Evolutionary conservation across 805 yeast species (phyloP).

Genomic region (Spathaspora arborariae): DNA sequence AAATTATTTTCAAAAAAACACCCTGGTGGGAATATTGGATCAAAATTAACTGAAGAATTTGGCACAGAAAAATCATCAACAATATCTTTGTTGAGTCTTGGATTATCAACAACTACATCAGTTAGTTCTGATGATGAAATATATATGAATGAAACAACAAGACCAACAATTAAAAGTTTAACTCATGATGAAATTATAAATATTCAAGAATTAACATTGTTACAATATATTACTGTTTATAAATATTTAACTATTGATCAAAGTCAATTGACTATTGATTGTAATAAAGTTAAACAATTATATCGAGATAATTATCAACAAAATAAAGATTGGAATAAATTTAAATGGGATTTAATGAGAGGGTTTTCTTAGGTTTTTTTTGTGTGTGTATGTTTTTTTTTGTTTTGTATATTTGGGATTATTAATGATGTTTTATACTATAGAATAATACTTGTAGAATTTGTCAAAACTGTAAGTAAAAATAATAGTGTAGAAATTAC

Average conservation of each 20-base stretch:
- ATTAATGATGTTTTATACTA: background rate
- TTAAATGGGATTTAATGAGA: conserved; percentile 11
- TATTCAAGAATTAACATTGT: conserved; percentile 28
- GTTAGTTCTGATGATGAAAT: conserved; percentile 22
- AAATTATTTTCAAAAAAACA: conserved; percentile 65
- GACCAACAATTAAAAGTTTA: background rate
- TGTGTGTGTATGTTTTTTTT: background rate
- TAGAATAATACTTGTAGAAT: background rate
- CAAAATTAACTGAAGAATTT: conserved; percentile 20
- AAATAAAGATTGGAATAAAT: conserved; percentile 9
- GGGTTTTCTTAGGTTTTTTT: conserved; percentile 1
- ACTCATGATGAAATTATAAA: conserved; percentile 4
- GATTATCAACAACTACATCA: conserved; percentile 10
- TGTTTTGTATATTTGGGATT: background rate
- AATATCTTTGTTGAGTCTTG: conserved; percentile 7
- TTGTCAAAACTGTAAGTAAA: too few species aligned
- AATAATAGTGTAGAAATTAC: too few species aligned
- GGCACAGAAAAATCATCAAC: conserved; percentile 5
- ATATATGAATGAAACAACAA: background rate
- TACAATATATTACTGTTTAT: conserved; percentile 30
- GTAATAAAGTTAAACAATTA: conserved; percentile 6
- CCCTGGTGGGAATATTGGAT: conserved; percentile 91
- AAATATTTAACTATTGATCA: conserved; percentile 24
- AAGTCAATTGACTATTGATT: conserved; percentile 4
- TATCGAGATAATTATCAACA: conserved; percentile 4